Conservation (phyloP, 2,329 filamentous ascomycete genomes). For the Pseudocercospora fijiensis region DNA sequence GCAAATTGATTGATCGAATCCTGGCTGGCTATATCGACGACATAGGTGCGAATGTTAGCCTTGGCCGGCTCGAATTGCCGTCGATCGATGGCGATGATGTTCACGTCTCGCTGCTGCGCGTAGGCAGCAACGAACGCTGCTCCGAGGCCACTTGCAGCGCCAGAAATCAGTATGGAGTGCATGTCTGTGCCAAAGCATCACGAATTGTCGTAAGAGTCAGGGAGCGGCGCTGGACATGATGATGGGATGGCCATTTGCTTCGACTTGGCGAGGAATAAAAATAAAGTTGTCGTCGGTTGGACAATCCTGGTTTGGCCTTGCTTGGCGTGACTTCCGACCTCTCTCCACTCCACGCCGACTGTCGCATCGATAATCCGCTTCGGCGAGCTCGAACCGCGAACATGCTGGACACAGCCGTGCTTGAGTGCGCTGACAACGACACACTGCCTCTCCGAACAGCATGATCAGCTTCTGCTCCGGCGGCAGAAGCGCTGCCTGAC, state of each 20-base stretch:
- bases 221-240: background rate
- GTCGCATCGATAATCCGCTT: background rate
- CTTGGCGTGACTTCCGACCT: background rate
- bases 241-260: background rate
- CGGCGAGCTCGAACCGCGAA: background rate
- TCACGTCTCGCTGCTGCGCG: slow-evolving; percentile 21
- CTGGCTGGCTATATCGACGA: slow-evolving; percentile 35
- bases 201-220: background rate
- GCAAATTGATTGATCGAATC: slow-evolving; percentile 30
- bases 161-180: slow-evolving; percentile 38
- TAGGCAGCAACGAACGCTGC: slow-evolving; percentile 38
- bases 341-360: background rate
- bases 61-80: slow-evolving; percentile 15
- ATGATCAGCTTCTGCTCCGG: background rate
- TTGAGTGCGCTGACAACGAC: background rate
- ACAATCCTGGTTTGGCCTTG: background rate
- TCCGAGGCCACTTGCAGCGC: slow-evolving; percentile 43
- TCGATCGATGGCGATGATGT: slow-evolving; percentile 38
- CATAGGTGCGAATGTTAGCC: slow-evolving; percentile 27
- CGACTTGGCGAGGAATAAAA: background rate
- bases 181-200: slow-evolving; percentile 4
- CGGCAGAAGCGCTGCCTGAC: background rate
- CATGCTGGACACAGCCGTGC: background rate
- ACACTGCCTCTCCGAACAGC: background rate
- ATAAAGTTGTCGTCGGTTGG: background rate